phyloP scores from a whole-genome alignment of 2,329 filamentous ascomycete genomes.

The Aschersonia sp. region DNA sequence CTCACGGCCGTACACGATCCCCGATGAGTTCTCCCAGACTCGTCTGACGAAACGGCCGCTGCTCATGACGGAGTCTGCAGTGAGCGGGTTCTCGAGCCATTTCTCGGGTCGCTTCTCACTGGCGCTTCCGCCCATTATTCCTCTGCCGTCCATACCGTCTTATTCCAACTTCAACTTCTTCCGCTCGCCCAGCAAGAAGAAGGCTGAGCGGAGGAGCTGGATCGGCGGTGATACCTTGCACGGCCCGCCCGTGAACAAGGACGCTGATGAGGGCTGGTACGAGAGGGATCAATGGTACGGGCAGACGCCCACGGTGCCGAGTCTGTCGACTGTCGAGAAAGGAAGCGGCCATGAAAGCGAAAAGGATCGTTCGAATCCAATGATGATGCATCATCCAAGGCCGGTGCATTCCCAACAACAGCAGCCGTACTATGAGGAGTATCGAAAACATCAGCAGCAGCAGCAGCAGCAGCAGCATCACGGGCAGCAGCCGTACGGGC shows the following conservation, averaged over 20 bases:
- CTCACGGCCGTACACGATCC: constrained; percentile 14
- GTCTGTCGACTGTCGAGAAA: constrained; percentile 12
- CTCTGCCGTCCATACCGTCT: constrained; percentile 17
- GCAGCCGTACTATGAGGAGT: constrained; percentile 3
- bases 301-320: constrained; percentile 22
- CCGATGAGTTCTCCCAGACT: constrained; percentile 12
- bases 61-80: constrained; percentile 4
- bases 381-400: too few species aligned
- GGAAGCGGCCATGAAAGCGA: constrained; percentile 4
- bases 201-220: constrained; percentile 1
- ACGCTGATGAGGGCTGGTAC: constrained; percentile 10
- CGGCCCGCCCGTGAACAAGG: constrained; percentile 25
- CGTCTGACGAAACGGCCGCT: constrained; percentile 17
- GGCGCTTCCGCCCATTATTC: constrained; percentile 11
- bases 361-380: neutral
- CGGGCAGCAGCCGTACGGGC: neutral
- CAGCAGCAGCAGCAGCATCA: neutral
- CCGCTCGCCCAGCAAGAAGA: constrained; percentile 6
- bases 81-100: constrained; percentile 7
- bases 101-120: constrained; percentile 16
- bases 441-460: constrained; percentile 2
- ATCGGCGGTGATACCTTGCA: constrained; percentile 34
- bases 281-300: constrained; percentile 19
- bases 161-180: constrained; percentile 16
- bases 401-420: neutral